phyloP scores from a whole-genome alignment of 1,139 yeast genomes.

The Blastobotrys aristatus region DNA sequence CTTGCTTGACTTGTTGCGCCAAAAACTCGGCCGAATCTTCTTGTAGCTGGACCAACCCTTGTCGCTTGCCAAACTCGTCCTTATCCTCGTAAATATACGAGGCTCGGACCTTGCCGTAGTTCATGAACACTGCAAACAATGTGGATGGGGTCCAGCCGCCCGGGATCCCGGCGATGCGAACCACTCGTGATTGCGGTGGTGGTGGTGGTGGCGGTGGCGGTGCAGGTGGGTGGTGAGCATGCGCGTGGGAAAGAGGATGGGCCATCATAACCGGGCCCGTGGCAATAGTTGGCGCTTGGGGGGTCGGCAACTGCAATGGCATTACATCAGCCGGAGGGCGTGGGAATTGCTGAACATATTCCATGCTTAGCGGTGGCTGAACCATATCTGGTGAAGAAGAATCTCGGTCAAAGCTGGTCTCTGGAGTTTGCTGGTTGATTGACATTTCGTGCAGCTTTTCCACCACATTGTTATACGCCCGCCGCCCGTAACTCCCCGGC shows the following conservation, averaged over 20 bases:
- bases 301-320: neutral
- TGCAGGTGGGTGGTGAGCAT: neutral
- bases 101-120: slow-evolving; percentile 16
- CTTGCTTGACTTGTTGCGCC: slow-evolving; percentile 4
- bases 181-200: slow-evolving; percentile 8
- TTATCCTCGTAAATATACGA: slow-evolving; percentile 20
- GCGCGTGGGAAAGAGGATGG: neutral
- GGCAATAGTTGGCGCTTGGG: neutral
- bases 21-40: slow-evolving; percentile 7
- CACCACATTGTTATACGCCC: neutral
- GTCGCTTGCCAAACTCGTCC: slow-evolving; percentile 17
- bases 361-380: neutral
- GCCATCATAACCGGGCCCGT: neutral
- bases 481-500: neutral
- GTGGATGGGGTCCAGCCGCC: slow-evolving; percentile 19
- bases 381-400: neutral
- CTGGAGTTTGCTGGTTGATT: neutral
- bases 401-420: neutral
- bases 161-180: slow-evolving; percentile 21
- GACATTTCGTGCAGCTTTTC: neutral
- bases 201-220: neutral
- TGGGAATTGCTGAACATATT: too few species aligned
- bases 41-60: slow-evolving; percentile 20
- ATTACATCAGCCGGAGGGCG: too few species aligned
- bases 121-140: slow-evolving; percentile 17